Conservation (phyloP, 2,329 filamentous ascomycete genomes). For the Calonectria hawksworthii region DNA sequence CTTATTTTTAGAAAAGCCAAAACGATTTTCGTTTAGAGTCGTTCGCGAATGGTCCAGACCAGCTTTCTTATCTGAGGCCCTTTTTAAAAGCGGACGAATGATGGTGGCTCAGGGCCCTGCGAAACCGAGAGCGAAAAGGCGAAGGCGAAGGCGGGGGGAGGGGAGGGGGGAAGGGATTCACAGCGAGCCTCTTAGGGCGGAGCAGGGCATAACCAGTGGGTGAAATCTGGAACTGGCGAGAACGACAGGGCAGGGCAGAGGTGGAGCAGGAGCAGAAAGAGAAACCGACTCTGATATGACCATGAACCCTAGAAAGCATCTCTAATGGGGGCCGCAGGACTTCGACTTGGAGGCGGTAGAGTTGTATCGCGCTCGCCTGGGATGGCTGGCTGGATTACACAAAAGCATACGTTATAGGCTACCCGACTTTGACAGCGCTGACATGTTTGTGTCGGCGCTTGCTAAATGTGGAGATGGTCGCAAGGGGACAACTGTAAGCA, state of each 20-base stretch:
- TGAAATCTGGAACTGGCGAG: background rate
- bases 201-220: background rate
- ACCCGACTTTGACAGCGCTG: constrained; percentile 12
- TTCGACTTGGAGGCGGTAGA: background rate
- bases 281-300: background rate
- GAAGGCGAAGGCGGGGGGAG: too few relatives aligned
- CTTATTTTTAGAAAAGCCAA: background rate
- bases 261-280: constrained; percentile 1
- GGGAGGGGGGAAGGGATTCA: background rate
- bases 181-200: background rate
- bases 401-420: constrained; percentile 6
- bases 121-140: constrained; percentile 37
- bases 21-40: background rate
- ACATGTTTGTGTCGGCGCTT: constrained; percentile 21
- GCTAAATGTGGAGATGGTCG: constrained; percentile 22
- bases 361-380: background rate
- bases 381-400: constrained; percentile 20
- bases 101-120: constrained; percentile 12
- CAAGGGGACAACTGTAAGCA: constrained; percentile 4
- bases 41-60: background rate
- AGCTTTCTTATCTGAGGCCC: constrained; percentile 24
- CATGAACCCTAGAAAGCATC: background rate
- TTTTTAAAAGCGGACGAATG: constrained; percentile 5
- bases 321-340: background rate
- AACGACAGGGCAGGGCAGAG: background rate